Conservation (phyloP, 2,329 filamentous ascomycete genomes). For the Colletotrichum sojae region DNA sequence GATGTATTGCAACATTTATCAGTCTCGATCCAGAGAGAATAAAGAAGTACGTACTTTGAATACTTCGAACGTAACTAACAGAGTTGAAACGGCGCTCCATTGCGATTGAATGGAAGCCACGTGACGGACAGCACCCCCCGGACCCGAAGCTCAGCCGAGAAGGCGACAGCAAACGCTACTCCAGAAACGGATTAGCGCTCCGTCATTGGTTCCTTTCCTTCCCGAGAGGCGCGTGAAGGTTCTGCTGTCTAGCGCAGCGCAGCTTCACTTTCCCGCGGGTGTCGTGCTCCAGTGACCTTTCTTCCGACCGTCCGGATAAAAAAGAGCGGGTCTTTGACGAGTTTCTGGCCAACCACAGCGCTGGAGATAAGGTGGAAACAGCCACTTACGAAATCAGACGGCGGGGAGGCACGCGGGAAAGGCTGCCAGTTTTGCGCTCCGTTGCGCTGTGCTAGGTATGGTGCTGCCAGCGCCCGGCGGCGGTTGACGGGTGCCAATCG, state of each 20-base stretch:
- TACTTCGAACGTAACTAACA: too few relatives aligned
- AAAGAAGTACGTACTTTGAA: too few relatives aligned
- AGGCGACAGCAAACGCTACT: slow-evolving; percentile 4
- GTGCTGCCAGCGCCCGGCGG: not conserved
- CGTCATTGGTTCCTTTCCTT: slow-evolving; percentile 37
- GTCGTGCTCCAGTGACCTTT: slow-evolving; percentile 19
- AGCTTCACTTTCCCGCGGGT: slow-evolving; percentile 36
- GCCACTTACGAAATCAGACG: slow-evolving; percentile 30
- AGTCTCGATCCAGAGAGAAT: too few relatives aligned
- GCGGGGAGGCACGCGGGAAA: not conserved
- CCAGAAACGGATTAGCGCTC: not conserved
- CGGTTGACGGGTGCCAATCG: not conserved
- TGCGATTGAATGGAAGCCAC: not conserved
- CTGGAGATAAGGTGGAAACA: slow-evolving; percentile 5
- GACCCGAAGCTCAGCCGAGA: slow-evolving; percentile 34
- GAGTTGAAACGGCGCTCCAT: not conserved
- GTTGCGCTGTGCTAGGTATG: not conserved
- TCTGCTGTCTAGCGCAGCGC: slow-evolving; percentile 17
- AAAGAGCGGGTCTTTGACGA: not conserved
- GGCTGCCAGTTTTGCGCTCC: slow-evolving; percentile 1
- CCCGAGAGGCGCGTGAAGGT: slow-evolving; percentile 29
- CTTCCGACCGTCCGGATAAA: slow-evolving; percentile 28
- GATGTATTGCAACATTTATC: too few relatives aligned
- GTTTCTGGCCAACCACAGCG: slow-evolving; percentile 20
- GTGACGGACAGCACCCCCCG: slow-evolving; percentile 8